These are phyloP conservation scores for Lipomyces chichibuensis DNA, from an alignment of 805 yeast genomes.

Conservation along the genomic window DNA sequence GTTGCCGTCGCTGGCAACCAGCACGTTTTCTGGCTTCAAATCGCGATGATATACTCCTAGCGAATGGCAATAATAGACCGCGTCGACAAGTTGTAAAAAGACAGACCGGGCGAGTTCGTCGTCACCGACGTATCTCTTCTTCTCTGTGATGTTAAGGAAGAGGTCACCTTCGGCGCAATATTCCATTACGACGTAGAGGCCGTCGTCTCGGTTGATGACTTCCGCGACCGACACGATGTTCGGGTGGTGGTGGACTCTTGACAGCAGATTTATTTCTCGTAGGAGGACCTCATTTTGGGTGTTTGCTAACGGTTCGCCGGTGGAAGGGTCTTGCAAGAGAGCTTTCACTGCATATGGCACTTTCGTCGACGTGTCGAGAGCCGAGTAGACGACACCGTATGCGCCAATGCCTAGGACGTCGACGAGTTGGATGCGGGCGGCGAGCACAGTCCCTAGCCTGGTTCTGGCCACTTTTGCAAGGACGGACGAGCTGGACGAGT, in stretches of 20 bases:
- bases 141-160: constrained; percentile 81
- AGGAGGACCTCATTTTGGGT: constrained; percentile 31
- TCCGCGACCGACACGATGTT: constrained; percentile 76
- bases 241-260: constrained; percentile 75
- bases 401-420: constrained; percentile 75
- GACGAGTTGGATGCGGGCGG: constrained; percentile 35
- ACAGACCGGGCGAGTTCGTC: constrained; percentile 57
- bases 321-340: constrained; percentile 51
- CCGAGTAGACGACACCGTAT: constrained; percentile 77
- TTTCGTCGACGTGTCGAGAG: constrained; percentile 57
- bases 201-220: constrained; percentile 60
- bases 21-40: constrained; percentile 90
- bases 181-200: constrained; percentile 76
- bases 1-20: constrained; percentile 62
- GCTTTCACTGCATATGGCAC: constrained; percentile 71
- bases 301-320: constrained; percentile 19
- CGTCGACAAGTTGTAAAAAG: constrained; percentile 78
- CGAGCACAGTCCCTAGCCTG: constrained; percentile 37
- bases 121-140: constrained; percentile 53
- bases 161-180: constrained; percentile 84
- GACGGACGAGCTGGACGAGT: constrained; percentile 18
- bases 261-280: constrained; percentile 69
- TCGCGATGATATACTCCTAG: constrained; percentile 90
- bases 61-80: constrained; percentile 78
- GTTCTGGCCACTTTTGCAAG: constrained; percentile 25